Conservation (phyloP, 441 rosid genomes). For the Gossypium gossypioides region DNA sequence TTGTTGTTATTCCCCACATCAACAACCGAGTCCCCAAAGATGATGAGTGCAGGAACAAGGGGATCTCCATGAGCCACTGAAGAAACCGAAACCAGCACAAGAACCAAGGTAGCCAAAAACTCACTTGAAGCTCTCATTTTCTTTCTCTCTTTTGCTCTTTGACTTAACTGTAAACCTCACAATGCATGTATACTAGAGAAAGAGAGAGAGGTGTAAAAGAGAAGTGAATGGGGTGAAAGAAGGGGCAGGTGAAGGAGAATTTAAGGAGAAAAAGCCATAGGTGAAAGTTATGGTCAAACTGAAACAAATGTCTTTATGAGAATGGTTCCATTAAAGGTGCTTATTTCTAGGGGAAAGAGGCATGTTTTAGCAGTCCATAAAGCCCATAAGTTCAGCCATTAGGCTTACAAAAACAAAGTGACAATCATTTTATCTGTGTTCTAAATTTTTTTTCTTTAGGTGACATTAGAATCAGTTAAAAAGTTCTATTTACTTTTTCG, state of each 20-base stretch:
- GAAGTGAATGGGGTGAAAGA: constrained; percentile 15
- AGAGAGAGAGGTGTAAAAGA: constrained; percentile 5
- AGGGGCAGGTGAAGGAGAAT: constrained; percentile 25
- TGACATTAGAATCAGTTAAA: constrained; percentile 1
- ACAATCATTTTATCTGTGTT: neutral
- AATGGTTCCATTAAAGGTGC: constrained; percentile 24
- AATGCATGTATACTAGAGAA: neutral
- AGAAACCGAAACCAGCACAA: constrained; percentile 22
- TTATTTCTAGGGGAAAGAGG: constrained; percentile 18
- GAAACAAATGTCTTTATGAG: constrained; percentile 12
- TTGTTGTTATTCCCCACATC: constrained; percentile 90
- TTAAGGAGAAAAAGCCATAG: constrained; percentile 17
- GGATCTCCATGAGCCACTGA: constrained; percentile 37
- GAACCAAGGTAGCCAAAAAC: constrained; percentile 19
- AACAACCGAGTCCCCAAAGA: constrained; percentile 83
- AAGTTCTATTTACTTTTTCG: neutral
- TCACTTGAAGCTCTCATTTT: constrained; percentile 25
- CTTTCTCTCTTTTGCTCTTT: neutral
- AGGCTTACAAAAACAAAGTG: constrained; percentile 12
- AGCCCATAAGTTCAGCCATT: constrained; percentile 11
- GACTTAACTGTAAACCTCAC: neutral
- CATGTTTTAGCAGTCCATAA: constrained; percentile 22
- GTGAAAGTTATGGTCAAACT: constrained; percentile 14
- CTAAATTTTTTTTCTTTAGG: neutral
- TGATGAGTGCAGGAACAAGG: constrained; percentile 66